Conservation (phyloP, 139 green algal species). For the Pseudopediastrum boryanum region DNA sequence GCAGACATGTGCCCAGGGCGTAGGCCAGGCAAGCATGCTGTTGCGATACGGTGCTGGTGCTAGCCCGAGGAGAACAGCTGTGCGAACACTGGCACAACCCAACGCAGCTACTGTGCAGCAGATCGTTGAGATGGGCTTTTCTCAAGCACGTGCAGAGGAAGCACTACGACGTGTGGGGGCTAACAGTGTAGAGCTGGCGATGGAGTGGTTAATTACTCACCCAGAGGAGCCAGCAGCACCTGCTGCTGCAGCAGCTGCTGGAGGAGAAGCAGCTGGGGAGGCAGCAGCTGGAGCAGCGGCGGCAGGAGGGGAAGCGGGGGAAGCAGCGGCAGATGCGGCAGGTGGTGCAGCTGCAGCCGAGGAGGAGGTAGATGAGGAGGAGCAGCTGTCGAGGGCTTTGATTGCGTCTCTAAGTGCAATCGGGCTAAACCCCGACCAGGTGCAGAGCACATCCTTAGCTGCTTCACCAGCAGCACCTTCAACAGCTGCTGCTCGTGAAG, state of each 20-base stretch:
- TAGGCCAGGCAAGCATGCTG: constrained; percentile 15
- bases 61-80: not conserved
- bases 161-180: constrained; percentile 76
- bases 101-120: constrained; percentile 62
- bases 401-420: constrained; percentile 53
- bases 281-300: constrained; percentile 6
- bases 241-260: constrained; percentile 23
- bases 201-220: constrained; percentile 94
- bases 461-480: not conserved
- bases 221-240: constrained; percentile 59
- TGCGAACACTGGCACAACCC: constrained; percentile 14
- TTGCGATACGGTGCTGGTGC: not conserved
- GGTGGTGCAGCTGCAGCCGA: not conserved
- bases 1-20: constrained; percentile 58
- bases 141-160: constrained; percentile 65
- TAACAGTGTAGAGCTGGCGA: constrained; percentile 88
- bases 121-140: constrained; percentile 95
- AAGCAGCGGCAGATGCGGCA: constrained; percentile 1
- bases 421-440: constrained; percentile 25
- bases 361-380: constrained; percentile 16
- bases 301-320: not conserved
- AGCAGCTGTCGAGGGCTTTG: constrained; percentile 57
- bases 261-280: not conserved
- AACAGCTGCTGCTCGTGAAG: not conserved
- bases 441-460: constrained; percentile 11